Conservation (phyloP, 2,329 filamentous ascomycete species). For the Periconia macrospinosa region DNA sequence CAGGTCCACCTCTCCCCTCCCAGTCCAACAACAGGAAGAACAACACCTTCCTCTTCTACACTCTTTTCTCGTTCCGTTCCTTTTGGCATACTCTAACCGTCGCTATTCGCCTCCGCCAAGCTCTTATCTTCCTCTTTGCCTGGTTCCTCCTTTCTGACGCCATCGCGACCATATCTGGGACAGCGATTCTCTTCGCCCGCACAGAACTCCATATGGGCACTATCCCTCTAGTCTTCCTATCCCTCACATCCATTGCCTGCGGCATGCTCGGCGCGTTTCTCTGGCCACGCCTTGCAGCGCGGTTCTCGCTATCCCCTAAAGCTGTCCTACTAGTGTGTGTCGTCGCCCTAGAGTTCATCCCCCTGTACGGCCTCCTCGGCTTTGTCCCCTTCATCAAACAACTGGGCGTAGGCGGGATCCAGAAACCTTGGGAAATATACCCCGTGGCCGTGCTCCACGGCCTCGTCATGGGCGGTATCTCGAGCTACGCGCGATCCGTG, state of each 20-base stretch:
- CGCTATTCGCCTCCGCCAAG: conserved; percentile 69
- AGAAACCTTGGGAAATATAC: conserved; percentile 92
- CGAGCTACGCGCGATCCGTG: conserved; percentile 84
- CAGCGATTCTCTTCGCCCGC: conserved; percentile 89
- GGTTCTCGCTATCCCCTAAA: conserved; percentile 69
- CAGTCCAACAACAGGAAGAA: conserved; percentile 11
- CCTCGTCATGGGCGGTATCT: conserved; percentile 83
- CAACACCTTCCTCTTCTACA: conserved; percentile 56
- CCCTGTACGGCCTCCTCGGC: conserved; percentile 81
- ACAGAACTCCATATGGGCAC: conserved; percentile 86
- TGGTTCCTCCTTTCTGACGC: conserved; percentile 95
- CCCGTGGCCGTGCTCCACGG: conserved; percentile 84
- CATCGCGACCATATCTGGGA: conserved; percentile 91
- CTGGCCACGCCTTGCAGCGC: conserved; percentile 76
- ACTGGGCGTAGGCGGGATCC: conserved; percentile 76
- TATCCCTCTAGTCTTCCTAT: conserved; percentile 82
- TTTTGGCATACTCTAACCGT: conserved; percentile 76
- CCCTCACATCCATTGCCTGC: conserved; percentile 81
- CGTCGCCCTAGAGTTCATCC: conserved; percentile 82
- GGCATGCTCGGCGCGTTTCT: conserved; percentile 86
- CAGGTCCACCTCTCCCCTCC: conserved; percentile 72
- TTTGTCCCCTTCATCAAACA: conserved; percentile 75
- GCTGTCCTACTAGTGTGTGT: conserved; percentile 86
- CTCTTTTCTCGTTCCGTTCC: conserved; percentile 79
- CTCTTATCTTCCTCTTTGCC: conserved; percentile 73